Conservation (phyloP, 2,329 filamentous ascomycete species). For the Fusarium agapanthi region DNA sequence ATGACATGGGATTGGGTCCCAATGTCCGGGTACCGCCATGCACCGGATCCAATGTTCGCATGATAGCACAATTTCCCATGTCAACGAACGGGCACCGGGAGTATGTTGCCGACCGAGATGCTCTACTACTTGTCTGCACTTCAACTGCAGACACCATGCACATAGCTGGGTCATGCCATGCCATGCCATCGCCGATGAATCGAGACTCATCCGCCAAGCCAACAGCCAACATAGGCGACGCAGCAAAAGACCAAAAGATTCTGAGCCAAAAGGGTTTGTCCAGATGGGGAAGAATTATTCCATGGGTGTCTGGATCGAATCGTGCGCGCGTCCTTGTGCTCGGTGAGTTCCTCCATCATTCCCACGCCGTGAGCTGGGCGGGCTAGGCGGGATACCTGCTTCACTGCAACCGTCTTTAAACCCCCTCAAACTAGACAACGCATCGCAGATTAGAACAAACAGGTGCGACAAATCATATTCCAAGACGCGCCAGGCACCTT, state of each 20-base stretch:
- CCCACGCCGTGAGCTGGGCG: neutral
- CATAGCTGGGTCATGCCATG: conserved; percentile 6
- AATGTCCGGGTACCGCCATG: conserved; percentile 3
- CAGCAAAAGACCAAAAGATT: neutral
- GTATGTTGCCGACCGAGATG: conserved; percentile 16
- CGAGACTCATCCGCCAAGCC: conserved; percentile 28
- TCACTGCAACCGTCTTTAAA: neutral
- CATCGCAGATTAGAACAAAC: conserved; percentile 27
- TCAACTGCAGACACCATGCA: neutral
- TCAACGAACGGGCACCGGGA: conserved; percentile 3
- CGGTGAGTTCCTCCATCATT: conserved; percentile 3
- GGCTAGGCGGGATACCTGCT: neutral
- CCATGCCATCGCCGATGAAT: conserved; percentile 28
- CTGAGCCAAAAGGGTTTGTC: neutral
- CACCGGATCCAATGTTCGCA: conserved; percentile 2
- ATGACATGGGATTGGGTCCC: conserved; percentile 5
- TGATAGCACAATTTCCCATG: conserved; percentile 12
- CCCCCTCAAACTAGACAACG: conserved; percentile 19
- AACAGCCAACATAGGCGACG: neutral
- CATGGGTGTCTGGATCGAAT: conserved; percentile 9
- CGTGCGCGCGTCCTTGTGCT: neutral
- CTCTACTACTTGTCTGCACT: neutral
- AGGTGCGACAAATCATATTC: conserved; percentile 20
- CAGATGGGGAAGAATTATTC: conserved; percentile 1
- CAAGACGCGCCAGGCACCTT: neutral